These are phyloP conservation scores for Paramyrothecium sp. DNA, from an alignment of 2,329 filamentous ascomycete species.

Conservation along the genomic window DNA sequence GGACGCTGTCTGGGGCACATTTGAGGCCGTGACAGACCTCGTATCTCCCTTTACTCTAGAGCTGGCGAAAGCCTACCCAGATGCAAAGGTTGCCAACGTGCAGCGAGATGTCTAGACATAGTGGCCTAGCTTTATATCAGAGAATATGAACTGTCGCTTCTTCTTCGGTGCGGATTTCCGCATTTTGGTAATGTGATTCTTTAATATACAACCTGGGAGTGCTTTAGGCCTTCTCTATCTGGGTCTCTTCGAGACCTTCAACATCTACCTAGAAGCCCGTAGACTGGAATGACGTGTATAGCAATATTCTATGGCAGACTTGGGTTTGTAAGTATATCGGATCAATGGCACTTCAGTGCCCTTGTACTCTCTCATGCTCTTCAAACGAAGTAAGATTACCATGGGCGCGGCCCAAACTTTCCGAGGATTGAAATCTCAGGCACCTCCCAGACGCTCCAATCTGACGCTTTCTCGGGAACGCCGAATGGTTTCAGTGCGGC, in stretches of 20 bases:
- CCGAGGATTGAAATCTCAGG: background rate
- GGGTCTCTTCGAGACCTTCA: too few species aligned
- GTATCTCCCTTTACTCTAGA: background rate
- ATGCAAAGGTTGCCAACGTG: constrained; percentile 36
- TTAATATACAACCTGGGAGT: too few species aligned
- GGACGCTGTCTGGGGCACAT: background rate
- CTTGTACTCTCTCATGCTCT: too few species aligned
- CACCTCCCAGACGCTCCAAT: constrained; percentile 19
- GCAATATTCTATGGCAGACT: too few species aligned
- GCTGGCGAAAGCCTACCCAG: constrained; percentile 18
- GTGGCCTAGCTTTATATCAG: constrained; percentile 26
- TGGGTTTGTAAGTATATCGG: too few species aligned
- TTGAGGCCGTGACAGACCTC: background rate
- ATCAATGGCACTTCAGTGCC: too few species aligned
- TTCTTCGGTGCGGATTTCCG: too few species aligned
- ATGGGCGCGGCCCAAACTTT: background rate
- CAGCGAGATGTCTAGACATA: constrained; percentile 36
- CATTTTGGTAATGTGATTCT: too few species aligned
- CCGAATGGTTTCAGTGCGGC: constrained; percentile 24
- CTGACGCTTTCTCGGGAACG: constrained; percentile 6
- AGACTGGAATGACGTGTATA: too few species aligned
- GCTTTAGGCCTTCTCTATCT: too few species aligned
- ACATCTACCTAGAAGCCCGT: too few species aligned
- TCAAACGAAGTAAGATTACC: too few species aligned
- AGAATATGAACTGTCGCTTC: constrained; percentile 19